Evolutionary conservation across 2,329 filamentous ascomycete species (phyloP).

Genomic region (Byssoonygena ceratinophila): DNA sequence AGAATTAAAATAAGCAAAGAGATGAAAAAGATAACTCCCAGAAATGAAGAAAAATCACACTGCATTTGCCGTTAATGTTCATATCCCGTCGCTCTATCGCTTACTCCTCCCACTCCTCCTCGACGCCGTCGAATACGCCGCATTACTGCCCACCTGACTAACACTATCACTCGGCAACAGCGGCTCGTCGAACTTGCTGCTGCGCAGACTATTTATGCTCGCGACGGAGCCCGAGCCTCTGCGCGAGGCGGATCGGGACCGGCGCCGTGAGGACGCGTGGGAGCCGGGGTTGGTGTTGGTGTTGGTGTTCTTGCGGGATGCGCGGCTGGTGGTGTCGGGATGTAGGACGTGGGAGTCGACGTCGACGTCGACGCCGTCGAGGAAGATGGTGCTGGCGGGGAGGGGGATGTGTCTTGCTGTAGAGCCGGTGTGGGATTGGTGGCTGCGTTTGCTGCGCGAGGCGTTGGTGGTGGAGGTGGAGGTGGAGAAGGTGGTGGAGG

Average conservation of each 20-base stretch:
- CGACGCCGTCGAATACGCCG: slow-evolving; percentile 13
- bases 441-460: slow-evolving; percentile 18
- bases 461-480: too few relatives aligned
- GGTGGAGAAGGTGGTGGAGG: slow-evolving; percentile 21
- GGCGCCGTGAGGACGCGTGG: slow-evolving; percentile 4
- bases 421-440: slow-evolving; percentile 11
- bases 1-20: too few relatives aligned
- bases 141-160: slow-evolving; percentile 28
- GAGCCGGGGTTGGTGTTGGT: too few relatives aligned
- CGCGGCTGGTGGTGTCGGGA: slow-evolving; percentile 21
- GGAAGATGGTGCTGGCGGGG: slow-evolving; percentile 25
- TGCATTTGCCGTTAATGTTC: too few relatives aligned
- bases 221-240: slow-evolving; percentile 9
- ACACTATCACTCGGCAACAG: slow-evolving; percentile 32
- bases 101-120: slow-evolving; percentile 15
- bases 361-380: slow-evolving; percentile 26
- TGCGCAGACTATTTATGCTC: slow-evolving; percentile 6
- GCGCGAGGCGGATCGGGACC: slow-evolving; percentile 11
- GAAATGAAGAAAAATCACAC: too few relatives aligned
- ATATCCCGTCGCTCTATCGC: not conserved
- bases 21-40: too few relatives aligned
- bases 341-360: slow-evolving; percentile 49
- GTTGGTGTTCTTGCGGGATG: slow-evolving; percentile 23
- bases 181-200: slow-evolving; percentile 31
- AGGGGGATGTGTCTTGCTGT: slow-evolving; percentile 25